Evolutionary conservation across 495 filamentous ascomycete species (phyloP), one percentile per base, ranked within the genome.

Genomic region (Neurospora sp.): DNA sequence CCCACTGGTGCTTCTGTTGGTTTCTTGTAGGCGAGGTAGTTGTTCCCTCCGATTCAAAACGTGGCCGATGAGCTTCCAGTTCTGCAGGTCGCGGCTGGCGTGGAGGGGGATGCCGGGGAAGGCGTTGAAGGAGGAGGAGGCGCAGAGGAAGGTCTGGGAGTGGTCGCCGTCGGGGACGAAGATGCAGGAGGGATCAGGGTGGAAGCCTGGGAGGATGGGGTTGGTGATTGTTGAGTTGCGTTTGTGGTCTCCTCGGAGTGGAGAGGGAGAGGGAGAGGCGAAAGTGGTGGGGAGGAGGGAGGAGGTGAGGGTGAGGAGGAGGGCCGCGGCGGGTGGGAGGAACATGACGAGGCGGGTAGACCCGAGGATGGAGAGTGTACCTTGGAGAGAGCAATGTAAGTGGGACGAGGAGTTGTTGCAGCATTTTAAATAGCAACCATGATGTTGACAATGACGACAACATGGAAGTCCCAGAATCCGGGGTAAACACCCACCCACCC

Each of bases 141-240:
- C 85, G 71, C 85, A 87, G 78, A 86, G 88, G 78, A 86, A 86
- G 12, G 85, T 88, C 18, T 18, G 12, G 16, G 41, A 5, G 31
- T 84, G 74, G 69, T 86, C 80, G 73, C 81, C 82, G 38, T 87
- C 83, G 1, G 79, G 75, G 6, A 88, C 84, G 70, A 82, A 85
- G 39, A 88, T 86, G 74, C 86, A 88, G 73, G 82, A 85, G 1
- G 88, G 88, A 75, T 89, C 87, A 0, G 87, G 86, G 74, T 87
- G 84, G 75, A 87, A 89, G 27, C 87, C 87, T 0, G 86, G 86
- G 10, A 88, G 74, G 71, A 88, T 86, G 14, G 87, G 87, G 75
- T 89, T 88, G 69, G 78, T 76, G 72, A 83, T 83, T 7, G 82
- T 82, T 9, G 82, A 83, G 54, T 83, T 81, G 4, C 11, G 39